Evolutionary conservation across 225 moss, liverwort and hornwort genomes (phyloP).

Genomic region (Takakia lepidozioides): DNA sequence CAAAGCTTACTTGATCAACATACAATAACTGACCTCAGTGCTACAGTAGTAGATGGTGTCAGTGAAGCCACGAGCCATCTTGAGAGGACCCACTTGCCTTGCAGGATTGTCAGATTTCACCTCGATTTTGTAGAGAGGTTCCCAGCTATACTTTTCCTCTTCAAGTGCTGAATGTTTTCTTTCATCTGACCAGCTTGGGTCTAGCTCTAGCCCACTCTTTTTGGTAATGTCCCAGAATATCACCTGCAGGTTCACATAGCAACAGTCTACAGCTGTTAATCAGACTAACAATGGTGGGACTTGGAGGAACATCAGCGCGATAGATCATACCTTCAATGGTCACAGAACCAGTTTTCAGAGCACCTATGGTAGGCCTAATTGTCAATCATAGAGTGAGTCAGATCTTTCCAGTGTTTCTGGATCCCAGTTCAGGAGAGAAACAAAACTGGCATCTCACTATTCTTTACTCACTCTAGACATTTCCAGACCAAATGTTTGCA

Average conservation of each 20-base stretch:
- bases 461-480: too few relatives aligned
- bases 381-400: too few relatives aligned
- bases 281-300: too few relatives aligned
- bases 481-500: too few relatives aligned
- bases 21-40: conserved; percentile 61
- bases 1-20: background rate
- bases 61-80: conserved; percentile 41
- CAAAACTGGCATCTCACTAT: too few relatives aligned
- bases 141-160: conserved; percentile 74
- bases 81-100: conserved; percentile 60
- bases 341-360: too few relatives aligned
- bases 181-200: conserved; percentile 72
- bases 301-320: too few relatives aligned
- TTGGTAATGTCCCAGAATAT: conserved; percentile 88
- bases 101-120: conserved; percentile 28
- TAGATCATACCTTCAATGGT: too few relatives aligned
- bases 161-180: conserved; percentile 55
- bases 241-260: conserved; percentile 24
- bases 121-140: conserved; percentile 52
- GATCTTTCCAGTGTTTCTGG: too few relatives aligned
- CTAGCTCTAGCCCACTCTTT: conserved; percentile 31
- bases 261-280: too few relatives aligned
- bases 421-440: too few relatives aligned
- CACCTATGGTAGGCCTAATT: too few relatives aligned
- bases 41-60: conserved; percentile 56